A percentile compares a stretch with the other conserved stretches of the same genome.
These are phyloP conservation scores for Leucoagaricus sp. DNA, from an alignment of 1,284 basidiomycete genomes.

Conservation along the genomic window DNA sequence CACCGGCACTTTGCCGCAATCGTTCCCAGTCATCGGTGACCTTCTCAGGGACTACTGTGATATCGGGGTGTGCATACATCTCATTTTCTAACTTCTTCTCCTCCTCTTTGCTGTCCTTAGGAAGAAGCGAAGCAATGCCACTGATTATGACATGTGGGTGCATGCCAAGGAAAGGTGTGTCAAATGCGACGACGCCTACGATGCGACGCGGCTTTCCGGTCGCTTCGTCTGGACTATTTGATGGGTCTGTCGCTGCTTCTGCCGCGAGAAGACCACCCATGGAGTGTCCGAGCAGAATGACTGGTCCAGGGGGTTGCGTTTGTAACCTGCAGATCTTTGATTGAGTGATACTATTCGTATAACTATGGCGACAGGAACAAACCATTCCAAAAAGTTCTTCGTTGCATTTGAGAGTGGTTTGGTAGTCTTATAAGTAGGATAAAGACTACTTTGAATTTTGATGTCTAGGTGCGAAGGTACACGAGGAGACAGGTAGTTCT, in stretches of 20 bases:
- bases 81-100: conserved; percentile 35
- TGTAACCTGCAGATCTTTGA: conserved; percentile 39
- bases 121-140: conserved; percentile 54
- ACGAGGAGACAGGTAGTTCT: conserved; percentile 37
- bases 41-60: conserved; percentile 42
- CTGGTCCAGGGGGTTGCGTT: conserved; percentile 52
- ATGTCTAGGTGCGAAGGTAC: conserved; percentile 38
- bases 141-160: conserved; percentile 60
- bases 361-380: conserved; percentile 13
- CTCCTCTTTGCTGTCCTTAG: conserved; percentile 33
- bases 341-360: background rate
- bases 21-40: conserved; percentile 52
- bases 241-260: conserved; percentile 48
- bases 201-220: conserved; percentile 39
- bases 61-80: conserved; percentile 45
- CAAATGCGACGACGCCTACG: conserved; percentile 55
- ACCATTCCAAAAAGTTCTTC: conserved; percentile 55
- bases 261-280: conserved; percentile 61
- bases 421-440: conserved; percentile 57
- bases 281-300: conserved; percentile 57
- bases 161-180: conserved; percentile 59
- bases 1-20: conserved; percentile 39
- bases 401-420: conserved; percentile 50
- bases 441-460: conserved; percentile 46
- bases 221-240: conserved; percentile 29